A percentile compares a stretch with the other conserved stretches of the same genome.
Conservation (phyloP, 805 yeast species). For the Yamadazyma scolyti region DNA sequence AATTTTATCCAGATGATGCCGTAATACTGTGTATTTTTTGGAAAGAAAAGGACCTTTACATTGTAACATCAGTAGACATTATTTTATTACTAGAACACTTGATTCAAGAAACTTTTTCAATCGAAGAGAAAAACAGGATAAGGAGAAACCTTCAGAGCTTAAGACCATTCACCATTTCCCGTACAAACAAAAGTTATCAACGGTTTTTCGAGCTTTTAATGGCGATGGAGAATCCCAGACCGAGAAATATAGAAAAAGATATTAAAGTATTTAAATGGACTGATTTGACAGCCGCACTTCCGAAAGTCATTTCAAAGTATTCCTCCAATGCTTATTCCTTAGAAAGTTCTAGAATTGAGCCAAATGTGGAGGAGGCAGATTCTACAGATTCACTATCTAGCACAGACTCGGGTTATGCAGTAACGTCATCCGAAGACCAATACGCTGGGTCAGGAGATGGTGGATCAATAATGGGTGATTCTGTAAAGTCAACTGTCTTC, state of each 20-base stretch:
- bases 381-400: background rate
- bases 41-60: constrained; percentile 43
- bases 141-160: constrained; percentile 63
- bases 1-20: constrained; percentile 37
- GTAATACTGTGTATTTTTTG: constrained; percentile 60
- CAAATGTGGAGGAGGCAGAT: background rate
- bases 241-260: constrained; percentile 68
- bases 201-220: constrained; percentile 44
- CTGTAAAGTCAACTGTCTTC: no score
- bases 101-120: constrained; percentile 51
- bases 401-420: constrained; percentile 4
- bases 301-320: constrained; percentile 58
- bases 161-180: constrained; percentile 57
- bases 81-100: constrained; percentile 54
- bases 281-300: constrained; percentile 48
- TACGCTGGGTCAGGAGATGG: constrained; percentile 4
- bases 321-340: constrained; percentile 14
- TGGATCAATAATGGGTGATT: no score
- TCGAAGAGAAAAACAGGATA: constrained; percentile 68
- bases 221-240: constrained; percentile 61
- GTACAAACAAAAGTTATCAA: constrained; percentile 30
- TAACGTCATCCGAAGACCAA: constrained; percentile 13
- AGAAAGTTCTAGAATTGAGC: background rate
- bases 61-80: constrained; percentile 64
- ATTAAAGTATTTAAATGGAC: constrained; percentile 65